Percentiles rank a stretch among this genome's conserved stretches.
Evolutionary conservation across 768 basidiomycete genomes (phyloP).

Genomic region (Candolleomyces eurysporus): DNA sequence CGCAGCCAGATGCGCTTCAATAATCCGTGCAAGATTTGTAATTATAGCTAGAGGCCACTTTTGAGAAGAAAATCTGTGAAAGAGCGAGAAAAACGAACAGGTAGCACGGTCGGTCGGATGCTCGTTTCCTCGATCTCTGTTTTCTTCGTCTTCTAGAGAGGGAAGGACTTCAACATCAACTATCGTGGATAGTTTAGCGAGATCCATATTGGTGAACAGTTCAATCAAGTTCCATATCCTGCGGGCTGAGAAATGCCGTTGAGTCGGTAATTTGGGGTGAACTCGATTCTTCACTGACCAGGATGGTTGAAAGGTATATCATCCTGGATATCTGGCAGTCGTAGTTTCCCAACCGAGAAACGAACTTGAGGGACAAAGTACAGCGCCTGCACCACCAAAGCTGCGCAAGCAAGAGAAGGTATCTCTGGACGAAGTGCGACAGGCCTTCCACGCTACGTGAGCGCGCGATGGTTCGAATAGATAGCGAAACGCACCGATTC

Average conservation of each 20-base stretch:
- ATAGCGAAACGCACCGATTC: slow-evolving; percentile 45
- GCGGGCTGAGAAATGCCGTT: slow-evolving; percentile 31
- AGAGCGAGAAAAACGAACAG: not conserved
- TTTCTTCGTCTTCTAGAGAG: slow-evolving; percentile 32
- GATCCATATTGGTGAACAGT: slow-evolving; percentile 68
- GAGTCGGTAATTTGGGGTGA: not conserved
- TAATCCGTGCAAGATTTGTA: slow-evolving; percentile 34
- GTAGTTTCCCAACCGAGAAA: slow-evolving; percentile 33
- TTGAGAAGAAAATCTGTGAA: not conserved
- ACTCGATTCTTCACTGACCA: slow-evolving; percentile 19
- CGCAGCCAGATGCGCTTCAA: slow-evolving; percentile 44
- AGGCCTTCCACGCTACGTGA: slow-evolving; percentile 43
- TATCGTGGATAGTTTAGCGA: slow-evolving; percentile 57
- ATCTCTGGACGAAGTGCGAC: slow-evolving; percentile 62
- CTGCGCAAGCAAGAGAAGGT: slow-evolving; percentile 53
- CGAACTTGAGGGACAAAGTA: slow-evolving; percentile 74
- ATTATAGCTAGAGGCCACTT: slow-evolving; percentile 44
- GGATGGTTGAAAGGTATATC: slow-evolving; percentile 21
- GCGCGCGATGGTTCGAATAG: not conserved
- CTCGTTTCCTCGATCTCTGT: slow-evolving; percentile 21
- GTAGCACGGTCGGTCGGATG: slow-evolving; percentile 18
- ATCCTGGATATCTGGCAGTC: slow-evolving; percentile 25
- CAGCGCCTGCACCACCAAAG: slow-evolving; percentile 58
- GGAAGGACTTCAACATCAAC: slow-evolving; percentile 50
- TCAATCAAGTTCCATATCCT: slow-evolving; percentile 60